phyloP scores from a whole-genome alignment of 164 flowering plant genomes.

The Echeveria elegans region DNA sequence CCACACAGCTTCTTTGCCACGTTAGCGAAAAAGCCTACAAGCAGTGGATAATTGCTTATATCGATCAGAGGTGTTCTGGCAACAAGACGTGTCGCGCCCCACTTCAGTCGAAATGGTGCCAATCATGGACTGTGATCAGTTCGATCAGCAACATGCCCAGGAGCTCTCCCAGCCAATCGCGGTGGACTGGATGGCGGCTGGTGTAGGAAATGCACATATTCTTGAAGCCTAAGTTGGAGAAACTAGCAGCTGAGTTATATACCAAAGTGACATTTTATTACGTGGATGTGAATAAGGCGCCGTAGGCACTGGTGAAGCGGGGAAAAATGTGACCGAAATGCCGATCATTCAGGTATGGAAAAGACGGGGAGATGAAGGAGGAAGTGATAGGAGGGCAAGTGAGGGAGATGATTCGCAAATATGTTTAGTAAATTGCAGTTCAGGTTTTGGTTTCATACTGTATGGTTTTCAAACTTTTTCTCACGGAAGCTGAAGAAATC shows the following conservation, averaged over 20 bases:
- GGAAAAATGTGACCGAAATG: conserved; percentile 94
- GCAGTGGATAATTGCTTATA: conserved; percentile 11
- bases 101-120: conserved; percentile 56
- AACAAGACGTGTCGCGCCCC: conserved; percentile 45
- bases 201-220: conserved; percentile 95
- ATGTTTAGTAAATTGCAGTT: conserved; percentile 17
- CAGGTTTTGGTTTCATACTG: neutral
- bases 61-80: conserved; percentile 47
- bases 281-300: conserved; percentile 90
- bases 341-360: conserved; percentile 99
- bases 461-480: neutral
- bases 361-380: conserved; percentile 88
- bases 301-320: conserved; percentile 81
- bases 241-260: conserved; percentile 75
- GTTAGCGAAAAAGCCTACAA: neutral
- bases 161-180: conserved; percentile 51
- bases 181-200: conserved; percentile 97
- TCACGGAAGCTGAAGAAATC: no score
- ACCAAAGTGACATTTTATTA: conserved; percentile 59
- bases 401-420: conserved; percentile 70
- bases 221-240: conserved; percentile 94
- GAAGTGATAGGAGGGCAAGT: conserved; percentile 96
- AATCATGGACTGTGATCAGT: conserved; percentile 47
- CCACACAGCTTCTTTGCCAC: neutral
- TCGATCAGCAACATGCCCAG: conserved; percentile 48